Evolutionary conservation across 1,139 yeast species (phyloP).

Genomic region (Debaryomyces fabryi): DNA sequence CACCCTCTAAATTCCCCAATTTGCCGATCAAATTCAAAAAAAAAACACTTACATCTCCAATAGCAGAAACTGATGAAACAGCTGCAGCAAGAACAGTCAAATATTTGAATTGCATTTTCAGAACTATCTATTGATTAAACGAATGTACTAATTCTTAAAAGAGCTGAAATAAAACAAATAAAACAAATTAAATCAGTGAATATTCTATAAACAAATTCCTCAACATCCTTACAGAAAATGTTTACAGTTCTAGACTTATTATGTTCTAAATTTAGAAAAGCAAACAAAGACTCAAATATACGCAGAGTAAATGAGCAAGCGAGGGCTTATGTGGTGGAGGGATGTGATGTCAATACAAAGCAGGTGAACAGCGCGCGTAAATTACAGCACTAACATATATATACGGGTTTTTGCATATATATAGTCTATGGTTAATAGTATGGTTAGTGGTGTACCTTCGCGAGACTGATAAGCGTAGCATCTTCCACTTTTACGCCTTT

Average conservation of each 20-base stretch:
- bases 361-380: neutral
- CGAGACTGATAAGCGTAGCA: constrained; percentile 62
- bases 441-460: constrained; percentile 31
- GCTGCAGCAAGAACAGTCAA: constrained; percentile 42
- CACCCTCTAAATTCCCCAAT: constrained; percentile 3
- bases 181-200: neutral
- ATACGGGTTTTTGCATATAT: neutral
- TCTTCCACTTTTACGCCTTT: constrained; percentile 69
- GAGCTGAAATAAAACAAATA: neutral
- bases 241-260: constrained; percentile 6
- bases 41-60: constrained; percentile 45
- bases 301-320: neutral
- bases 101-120: constrained; percentile 42
- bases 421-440: neutral
- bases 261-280: constrained; percentile 6
- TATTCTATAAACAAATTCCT: constrained; percentile 5
- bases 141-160: constrained; percentile 15
- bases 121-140: constrained; percentile 2
- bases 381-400: constrained; percentile 1
- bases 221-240: constrained; percentile 3
- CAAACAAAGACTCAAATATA: constrained; percentile 6
- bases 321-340: neutral
- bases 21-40: neutral
- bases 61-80: constrained; percentile 40
- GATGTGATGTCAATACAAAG: neutral